These are phyloP conservation scores for Neurospora sp. DNA, from an alignment of 495 filamentous ascomycete species.

Conservation along the genomic window DNA sequence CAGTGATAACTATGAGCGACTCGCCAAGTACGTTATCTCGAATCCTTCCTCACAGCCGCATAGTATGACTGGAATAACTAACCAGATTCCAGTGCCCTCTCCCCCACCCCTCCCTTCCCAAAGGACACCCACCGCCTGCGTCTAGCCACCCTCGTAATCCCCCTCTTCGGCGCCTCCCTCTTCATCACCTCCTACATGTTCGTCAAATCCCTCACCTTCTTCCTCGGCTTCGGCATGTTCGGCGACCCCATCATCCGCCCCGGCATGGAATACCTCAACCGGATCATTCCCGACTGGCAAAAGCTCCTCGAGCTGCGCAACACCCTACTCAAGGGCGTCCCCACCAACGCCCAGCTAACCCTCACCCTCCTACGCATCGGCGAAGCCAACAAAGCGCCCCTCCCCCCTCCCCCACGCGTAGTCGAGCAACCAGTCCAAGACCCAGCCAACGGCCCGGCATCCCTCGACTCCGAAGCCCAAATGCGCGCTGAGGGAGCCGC, in stretches of 20 bases:
- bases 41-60: background rate
- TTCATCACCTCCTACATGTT: slow-evolving; percentile 65
- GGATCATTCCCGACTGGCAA: slow-evolving; percentile 62
- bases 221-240: slow-evolving; percentile 66
- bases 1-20: slow-evolving; percentile 68
- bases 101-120: slow-evolving; percentile 70
- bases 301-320: slow-evolving; percentile 60
- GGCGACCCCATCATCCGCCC: slow-evolving; percentile 62
- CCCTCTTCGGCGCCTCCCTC: slow-evolving; percentile 46
- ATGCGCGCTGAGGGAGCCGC: slow-evolving; percentile 31
- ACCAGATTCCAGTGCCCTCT: slow-evolving; percentile 47
- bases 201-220: slow-evolving; percentile 57
- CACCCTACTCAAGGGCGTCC: slow-evolving; percentile 71
- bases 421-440: slow-evolving; percentile 42
- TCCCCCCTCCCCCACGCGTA: slow-evolving; percentile 67
- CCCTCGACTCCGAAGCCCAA: slow-evolving; percentile 29
- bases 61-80: background rate
- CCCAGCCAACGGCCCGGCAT: slow-evolving; percentile 25
- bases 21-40: slow-evolving; percentile 53
- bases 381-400: slow-evolving; percentile 70
- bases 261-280: slow-evolving; percentile 52
- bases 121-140: slow-evolving; percentile 49
- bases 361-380: slow-evolving; percentile 78
- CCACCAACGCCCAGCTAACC: slow-evolving; percentile 80
- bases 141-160: slow-evolving; percentile 50